Evolutionary conservation across 805 yeast genomes (phyloP).

Genomic region (Candida nanaspora): DNA sequence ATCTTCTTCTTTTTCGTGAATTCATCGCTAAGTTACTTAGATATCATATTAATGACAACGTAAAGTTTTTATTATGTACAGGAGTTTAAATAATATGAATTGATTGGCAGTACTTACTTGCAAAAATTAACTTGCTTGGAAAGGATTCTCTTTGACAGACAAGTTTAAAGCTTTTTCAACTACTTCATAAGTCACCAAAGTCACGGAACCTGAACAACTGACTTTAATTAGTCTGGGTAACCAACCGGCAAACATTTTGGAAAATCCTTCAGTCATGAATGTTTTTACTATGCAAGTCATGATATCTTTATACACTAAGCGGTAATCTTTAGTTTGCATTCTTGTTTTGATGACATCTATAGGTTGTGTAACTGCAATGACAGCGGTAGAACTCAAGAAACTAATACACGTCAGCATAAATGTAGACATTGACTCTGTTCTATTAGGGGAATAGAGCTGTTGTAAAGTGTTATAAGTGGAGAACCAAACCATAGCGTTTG

Average conservation of each 20-base stretch:
- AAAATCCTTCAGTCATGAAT: slow-evolving; percentile 37
- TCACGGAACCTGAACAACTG: slow-evolving; percentile 62
- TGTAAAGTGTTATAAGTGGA: slow-evolving; percentile 74
- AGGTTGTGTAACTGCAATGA: slow-evolving; percentile 78
- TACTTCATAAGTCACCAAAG: slow-evolving; percentile 55
- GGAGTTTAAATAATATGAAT: neutral
- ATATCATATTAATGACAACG: too few relatives aligned
- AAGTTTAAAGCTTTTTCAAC: slow-evolving; percentile 40
- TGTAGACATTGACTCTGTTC: slow-evolving; percentile 32
- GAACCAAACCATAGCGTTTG: slow-evolving; percentile 76
- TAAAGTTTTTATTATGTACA: neutral
- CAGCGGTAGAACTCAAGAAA: slow-evolving; percentile 60
- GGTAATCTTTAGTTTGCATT: slow-evolving; percentile 73
- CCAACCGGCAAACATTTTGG: slow-evolving; percentile 52
- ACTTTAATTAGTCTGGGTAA: slow-evolving; percentile 65
- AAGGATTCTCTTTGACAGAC: slow-evolving; percentile 31
- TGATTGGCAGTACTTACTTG: neutral
- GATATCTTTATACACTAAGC: slow-evolving; percentile 50
- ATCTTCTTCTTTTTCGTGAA: neutral
- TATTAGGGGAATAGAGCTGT: slow-evolving; percentile 56
- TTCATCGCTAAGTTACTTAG: too few relatives aligned
- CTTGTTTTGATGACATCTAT: slow-evolving; percentile 82
- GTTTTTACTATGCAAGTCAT: slow-evolving; percentile 46
- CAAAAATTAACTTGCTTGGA: slow-evolving; percentile 5
- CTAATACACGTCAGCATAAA: slow-evolving; percentile 37